Evolutionary conservation across 352 stramenopile species (phyloP).

Genomic region (Globisporangium splendens): DNA sequence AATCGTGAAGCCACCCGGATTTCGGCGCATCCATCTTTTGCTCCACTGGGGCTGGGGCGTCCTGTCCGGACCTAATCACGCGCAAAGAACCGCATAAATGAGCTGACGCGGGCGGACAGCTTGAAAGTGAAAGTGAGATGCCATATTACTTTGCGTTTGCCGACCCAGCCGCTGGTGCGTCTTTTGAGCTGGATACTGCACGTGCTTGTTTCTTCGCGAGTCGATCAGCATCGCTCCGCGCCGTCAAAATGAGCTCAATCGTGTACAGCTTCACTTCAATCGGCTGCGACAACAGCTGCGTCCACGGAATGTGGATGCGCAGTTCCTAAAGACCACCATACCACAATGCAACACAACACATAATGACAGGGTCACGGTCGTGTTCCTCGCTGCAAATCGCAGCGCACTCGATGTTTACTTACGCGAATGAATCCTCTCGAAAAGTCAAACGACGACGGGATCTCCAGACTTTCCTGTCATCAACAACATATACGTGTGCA

Average conservation of each 20-base stretch:
- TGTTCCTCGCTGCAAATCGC: too few relatives aligned
- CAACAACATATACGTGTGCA: background rate
- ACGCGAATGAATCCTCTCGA: slow-evolving; percentile 82
- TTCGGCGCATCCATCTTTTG: slow-evolving; percentile 76
- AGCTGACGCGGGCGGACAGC: background rate
- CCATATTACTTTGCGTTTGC: slow-evolving; percentile 1
- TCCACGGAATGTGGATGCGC: slow-evolving; percentile 88
- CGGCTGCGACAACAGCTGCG: slow-evolving; percentile 79
- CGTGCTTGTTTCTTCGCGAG: slow-evolving; percentile 13
- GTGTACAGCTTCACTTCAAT: slow-evolving; percentile 89
- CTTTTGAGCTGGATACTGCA: slow-evolving; percentile 12
- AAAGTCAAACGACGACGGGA: slow-evolving; percentile 86
- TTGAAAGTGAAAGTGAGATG: too few relatives aligned
- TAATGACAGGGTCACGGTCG: background rate
- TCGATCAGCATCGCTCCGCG: slow-evolving; percentile 28
- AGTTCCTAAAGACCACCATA: slow-evolving; percentile 43
- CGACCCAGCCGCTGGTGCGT: background rate
- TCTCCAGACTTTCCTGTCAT: slow-evolving; percentile 71
- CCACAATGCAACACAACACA: background rate
- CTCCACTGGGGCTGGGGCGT: slow-evolving; percentile 9
- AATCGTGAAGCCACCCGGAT: slow-evolving; percentile 76
- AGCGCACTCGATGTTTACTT: slow-evolving; percentile 4
- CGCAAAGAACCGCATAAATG: background rate
- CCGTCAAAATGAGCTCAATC: slow-evolving; percentile 83
- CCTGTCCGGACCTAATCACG: slow-evolving; percentile 7